phyloP scores from a whole-genome alignment of 805 yeast genomes.

The Suhomyces sp. region DNA sequence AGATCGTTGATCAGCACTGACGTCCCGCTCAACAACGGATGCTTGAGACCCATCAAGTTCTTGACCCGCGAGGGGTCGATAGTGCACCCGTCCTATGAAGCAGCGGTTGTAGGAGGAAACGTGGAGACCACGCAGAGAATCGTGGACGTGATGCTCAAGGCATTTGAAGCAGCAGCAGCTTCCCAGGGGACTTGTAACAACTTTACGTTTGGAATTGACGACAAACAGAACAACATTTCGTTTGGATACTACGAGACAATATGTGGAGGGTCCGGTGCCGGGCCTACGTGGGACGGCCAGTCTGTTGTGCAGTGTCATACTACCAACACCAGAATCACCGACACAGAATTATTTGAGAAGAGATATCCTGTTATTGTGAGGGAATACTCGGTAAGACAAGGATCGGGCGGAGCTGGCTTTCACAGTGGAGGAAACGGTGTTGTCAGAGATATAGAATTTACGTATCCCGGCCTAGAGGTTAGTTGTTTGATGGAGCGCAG shows the following conservation, averaged over 20 bases:
- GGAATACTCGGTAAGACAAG: slow-evolving; percentile 64
- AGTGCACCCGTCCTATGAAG: slow-evolving; percentile 73
- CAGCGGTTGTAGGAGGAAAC: slow-evolving; percentile 90
- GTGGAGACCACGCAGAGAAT: slow-evolving; percentile 93
- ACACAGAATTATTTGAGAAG: slow-evolving; percentile 83
- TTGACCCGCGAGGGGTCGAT: slow-evolving; percentile 35
- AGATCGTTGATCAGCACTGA: slow-evolving; percentile 81
- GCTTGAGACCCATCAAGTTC: slow-evolving; percentile 74
- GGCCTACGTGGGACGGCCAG: slow-evolving; percentile 79
- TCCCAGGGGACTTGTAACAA: slow-evolving; percentile 96
- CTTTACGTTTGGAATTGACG: slow-evolving; percentile 85
- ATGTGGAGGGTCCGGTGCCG: slow-evolving; percentile 96
- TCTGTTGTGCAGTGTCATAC: slow-evolving; percentile 92
- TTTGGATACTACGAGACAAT: slow-evolving; percentile 94
- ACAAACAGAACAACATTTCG: slow-evolving; percentile 49
- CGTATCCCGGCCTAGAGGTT: slow-evolving; percentile 45
- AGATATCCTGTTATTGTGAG: slow-evolving; percentile 79
- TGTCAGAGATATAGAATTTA: slow-evolving; percentile 77
- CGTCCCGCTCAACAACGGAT: slow-evolving; percentile 93
- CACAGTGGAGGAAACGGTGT: slow-evolving; percentile 84
- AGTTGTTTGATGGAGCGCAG: slow-evolving; percentile 87
- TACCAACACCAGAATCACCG: slow-evolving; percentile 92
- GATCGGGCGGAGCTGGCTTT: slow-evolving; percentile 79
- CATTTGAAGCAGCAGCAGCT: slow-evolving; percentile 88
- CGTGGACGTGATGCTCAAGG: slow-evolving; percentile 82